A percentile compares a stretch with the other conserved stretches of the same genome.
These are phyloP conservation scores for Aureobasidium melanogenum DNA, from an alignment of 2,329 filamentous ascomycete genomes.

Conservation along the genomic window DNA sequence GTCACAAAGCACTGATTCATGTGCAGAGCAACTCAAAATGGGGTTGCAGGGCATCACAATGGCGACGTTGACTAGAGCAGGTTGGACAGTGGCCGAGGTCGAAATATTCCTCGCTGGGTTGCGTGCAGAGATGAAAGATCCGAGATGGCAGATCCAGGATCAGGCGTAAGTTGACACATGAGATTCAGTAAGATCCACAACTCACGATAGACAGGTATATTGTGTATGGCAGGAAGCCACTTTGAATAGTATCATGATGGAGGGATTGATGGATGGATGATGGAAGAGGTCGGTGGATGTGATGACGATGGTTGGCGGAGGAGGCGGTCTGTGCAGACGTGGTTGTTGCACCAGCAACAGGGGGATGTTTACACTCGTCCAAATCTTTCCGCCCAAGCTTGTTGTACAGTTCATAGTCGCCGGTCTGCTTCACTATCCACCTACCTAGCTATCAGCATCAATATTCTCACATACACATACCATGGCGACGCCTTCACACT, in stretches of 20 bases:
- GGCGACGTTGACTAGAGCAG: slow-evolving; percentile 3
- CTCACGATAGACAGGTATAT: background rate
- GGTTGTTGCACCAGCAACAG: background rate
- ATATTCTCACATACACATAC: background rate
- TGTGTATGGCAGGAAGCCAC: slow-evolving; percentile 2
- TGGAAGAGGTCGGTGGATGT: background rate
- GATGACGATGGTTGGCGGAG: background rate
- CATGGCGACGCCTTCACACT: slow-evolving; percentile 4
- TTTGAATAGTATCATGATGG: background rate
- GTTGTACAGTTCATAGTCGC: background rate
- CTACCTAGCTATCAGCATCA: background rate
- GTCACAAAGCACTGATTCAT: background rate
- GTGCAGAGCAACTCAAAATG: slow-evolving; percentile 11
- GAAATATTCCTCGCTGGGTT: slow-evolving; percentile 10
- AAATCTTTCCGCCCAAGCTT: background rate
- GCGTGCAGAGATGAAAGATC: slow-evolving; percentile 3
- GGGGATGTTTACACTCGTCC: background rate
- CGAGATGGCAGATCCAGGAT: slow-evolving; percentile 6
- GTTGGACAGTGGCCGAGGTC: slow-evolving; percentile 8
- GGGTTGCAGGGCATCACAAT: slow-evolving; percentile 12
- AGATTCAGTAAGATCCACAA: background rate
- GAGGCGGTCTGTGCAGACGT: background rate
- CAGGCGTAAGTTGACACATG: background rate
- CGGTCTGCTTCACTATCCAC: background rate
- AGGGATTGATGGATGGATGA: background rate